phyloP scores from a whole-genome alignment of 805 yeast genomes.

The Wickerhamomyces bisporus region DNA sequence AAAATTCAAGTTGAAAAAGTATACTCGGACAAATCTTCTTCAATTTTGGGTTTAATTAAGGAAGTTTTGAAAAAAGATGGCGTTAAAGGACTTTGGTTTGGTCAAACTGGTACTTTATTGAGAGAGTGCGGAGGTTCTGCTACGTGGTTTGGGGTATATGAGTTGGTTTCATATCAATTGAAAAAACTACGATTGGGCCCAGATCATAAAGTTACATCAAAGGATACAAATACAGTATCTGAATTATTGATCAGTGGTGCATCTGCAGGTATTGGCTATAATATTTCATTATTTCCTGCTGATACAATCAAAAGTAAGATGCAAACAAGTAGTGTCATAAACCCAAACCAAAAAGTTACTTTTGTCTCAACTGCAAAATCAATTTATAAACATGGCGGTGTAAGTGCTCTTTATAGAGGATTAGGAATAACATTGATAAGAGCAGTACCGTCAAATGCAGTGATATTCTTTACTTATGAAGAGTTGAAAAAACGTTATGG shows the following conservation, averaged over 20 bases:
- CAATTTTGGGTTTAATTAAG: constrained; percentile 32
- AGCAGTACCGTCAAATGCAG: constrained; percentile 87
- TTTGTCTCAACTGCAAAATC: constrained; percentile 34
- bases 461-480: constrained; percentile 79
- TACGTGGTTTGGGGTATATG: constrained; percentile 92
- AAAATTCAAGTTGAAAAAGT: constrained; percentile 67
- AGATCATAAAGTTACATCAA: constrained; percentile 11
- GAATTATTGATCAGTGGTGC: constrained; percentile 78
- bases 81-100: constrained; percentile 75
- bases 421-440: constrained; percentile 75
- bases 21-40: constrained; percentile 23
- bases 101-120: constrained; percentile 73
- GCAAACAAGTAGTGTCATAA: constrained; percentile 52
- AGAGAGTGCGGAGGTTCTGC: constrained; percentile 90
- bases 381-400: constrained; percentile 50
- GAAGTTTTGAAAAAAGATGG: constrained; percentile 50
- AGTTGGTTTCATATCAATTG: constrained; percentile 39
- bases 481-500: constrained; percentile 36
- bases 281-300: constrained; percentile 77
- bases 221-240: constrained; percentile 32
- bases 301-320: constrained; percentile 86
- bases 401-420: constrained; percentile 75
- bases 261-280: constrained; percentile 77
- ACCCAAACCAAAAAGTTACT: constrained; percentile 24
- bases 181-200: constrained; percentile 27